These are phyloP conservation scores for Thalassiosira hispida DNA, from an alignment of 352 stramenopile genomes.

Conservation along the genomic window DNA sequence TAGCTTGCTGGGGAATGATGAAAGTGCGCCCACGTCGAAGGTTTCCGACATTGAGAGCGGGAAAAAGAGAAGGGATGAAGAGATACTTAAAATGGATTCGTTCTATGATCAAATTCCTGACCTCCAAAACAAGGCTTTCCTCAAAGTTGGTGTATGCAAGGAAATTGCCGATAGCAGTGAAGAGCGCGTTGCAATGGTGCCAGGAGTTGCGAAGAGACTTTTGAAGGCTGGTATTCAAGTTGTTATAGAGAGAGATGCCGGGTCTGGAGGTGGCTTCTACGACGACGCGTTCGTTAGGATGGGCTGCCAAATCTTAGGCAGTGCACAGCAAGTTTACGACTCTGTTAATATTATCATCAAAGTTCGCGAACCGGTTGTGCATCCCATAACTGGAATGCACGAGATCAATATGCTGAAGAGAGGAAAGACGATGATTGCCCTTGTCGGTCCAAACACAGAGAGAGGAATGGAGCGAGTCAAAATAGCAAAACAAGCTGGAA, in stretches of 20 bases:
- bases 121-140: conserved; percentile 52
- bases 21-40: neutral
- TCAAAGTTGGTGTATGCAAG: conserved; percentile 60
- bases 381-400: conserved; percentile 48
- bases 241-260: conserved; percentile 52
- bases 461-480: conserved; percentile 58
- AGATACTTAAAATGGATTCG: conserved; percentile 17
- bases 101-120: conserved; percentile 57
- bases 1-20: conserved; percentile 20
- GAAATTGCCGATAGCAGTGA: conserved; percentile 48
- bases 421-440: conserved; percentile 44
- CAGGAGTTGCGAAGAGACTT: conserved; percentile 55
- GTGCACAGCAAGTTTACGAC: conserved; percentile 58
- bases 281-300: conserved; percentile 49
- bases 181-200: conserved; percentile 60
- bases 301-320: conserved; percentile 50
- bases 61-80: neutral
- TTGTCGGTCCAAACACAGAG: conserved; percentile 62
- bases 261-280: conserved; percentile 48
- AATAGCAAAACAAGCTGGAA: conserved; percentile 23
- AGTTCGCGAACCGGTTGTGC: conserved; percentile 50
- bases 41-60: neutral
- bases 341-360: conserved; percentile 63
- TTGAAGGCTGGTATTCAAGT: conserved; percentile 57
- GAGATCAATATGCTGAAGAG: conserved; percentile 61